phyloP scores from a whole-genome alignment of 176 grass and related monocot genomes.

The Avena sativa region DNA sequence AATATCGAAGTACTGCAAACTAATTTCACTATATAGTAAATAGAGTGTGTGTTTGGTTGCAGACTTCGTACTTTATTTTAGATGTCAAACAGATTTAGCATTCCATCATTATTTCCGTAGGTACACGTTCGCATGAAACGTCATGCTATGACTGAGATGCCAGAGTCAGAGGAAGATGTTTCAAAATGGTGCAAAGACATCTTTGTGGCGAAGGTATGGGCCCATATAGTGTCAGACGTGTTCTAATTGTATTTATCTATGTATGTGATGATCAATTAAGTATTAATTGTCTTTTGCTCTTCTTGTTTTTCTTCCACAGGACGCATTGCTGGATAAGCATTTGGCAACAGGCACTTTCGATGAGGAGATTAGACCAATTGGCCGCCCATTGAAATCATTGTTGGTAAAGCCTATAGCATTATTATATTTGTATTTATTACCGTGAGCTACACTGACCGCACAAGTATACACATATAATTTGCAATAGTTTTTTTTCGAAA shows the following conservation, averaged over 20 bases:
- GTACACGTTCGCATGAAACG: constrained; percentile 91
- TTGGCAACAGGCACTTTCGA: constrained; percentile 70
- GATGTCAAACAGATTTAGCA: background rate
- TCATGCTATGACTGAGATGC: constrained; percentile 74
- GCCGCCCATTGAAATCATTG: constrained; percentile 82
- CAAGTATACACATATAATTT: background rate
- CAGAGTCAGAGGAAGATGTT: constrained; percentile 34
- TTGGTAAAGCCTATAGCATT: constrained; percentile 57
- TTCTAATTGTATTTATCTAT: background rate
- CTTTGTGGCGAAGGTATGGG: constrained; percentile 77
- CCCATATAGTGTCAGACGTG: background rate
- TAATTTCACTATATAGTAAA: background rate
- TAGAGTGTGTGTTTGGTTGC: background rate
- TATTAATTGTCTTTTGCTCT: background rate
- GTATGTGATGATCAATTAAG: background rate
- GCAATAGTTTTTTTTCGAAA: no score
- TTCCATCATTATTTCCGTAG: constrained; percentile 29
- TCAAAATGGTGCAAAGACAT: constrained; percentile 44
- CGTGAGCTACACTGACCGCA: background rate
- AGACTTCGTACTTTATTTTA: background rate
- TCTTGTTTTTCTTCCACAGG: constrained; percentile 41
- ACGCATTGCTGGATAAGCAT: constrained; percentile 82
- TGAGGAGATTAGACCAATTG: constrained; percentile 72
- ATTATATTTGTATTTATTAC: background rate
- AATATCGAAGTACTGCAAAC: background rate